phyloP scores from a whole-genome alignment of 2,329 filamentous ascomycete genomes.

The Paramyrothecium roridum region DNA sequence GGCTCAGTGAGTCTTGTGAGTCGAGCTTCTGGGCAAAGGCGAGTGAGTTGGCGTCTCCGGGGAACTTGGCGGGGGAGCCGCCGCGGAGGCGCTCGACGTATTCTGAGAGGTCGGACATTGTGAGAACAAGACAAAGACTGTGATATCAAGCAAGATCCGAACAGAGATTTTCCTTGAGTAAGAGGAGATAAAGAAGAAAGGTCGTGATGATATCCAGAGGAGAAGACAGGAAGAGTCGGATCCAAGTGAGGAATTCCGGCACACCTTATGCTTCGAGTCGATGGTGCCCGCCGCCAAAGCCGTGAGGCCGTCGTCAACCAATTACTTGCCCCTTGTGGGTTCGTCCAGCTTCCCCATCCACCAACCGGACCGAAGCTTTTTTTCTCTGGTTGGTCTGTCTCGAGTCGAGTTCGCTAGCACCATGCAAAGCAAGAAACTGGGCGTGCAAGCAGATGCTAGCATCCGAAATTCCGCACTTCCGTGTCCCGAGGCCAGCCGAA shows the following conservation, averaged over 20 bases:
- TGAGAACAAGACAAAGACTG: conserved; percentile 4
- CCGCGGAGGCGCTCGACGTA: conserved; percentile 36
- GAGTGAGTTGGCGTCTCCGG: conserved; percentile 41
- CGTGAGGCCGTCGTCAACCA: not conserved
- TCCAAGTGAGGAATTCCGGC: not conserved
- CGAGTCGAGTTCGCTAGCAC: too few species aligned
- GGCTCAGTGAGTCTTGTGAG: conserved; percentile 54
- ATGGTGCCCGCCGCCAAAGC: not conserved
- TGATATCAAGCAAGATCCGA: not conserved
- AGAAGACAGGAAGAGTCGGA: not conserved
- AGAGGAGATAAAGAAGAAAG: not conserved
- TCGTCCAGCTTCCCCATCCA: not conserved
- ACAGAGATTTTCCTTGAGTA: not conserved
- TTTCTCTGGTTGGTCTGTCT: too few species aligned
- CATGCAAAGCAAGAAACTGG: too few species aligned
- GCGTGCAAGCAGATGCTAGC: not conserved
- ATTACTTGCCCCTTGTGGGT: not conserved
- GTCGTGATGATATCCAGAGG: not conserved
- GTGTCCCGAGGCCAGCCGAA: not conserved
- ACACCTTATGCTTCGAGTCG: conserved; percentile 4
- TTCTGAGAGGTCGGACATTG: conserved; percentile 34
- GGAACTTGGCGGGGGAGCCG: conserved; percentile 40
- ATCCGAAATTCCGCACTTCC: not conserved
- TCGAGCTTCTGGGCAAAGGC: conserved; percentile 54
- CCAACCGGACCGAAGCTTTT: not conserved